Conservation (phyloP, 306 rosid genomes). For the Hippophae tibetana region DNA sequence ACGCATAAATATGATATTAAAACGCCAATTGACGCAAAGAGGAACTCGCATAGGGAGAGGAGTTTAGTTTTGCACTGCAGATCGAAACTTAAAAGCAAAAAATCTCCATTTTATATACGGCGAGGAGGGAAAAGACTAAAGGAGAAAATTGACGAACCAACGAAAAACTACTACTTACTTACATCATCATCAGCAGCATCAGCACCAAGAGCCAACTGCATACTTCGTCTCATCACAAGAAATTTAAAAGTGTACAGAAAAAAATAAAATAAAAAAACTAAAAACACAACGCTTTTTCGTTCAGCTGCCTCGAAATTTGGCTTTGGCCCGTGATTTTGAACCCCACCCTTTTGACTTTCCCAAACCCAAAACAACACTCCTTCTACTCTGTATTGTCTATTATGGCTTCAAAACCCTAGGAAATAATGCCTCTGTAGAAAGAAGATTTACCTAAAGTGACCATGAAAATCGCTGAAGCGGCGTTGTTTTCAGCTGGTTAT, state of each 20-base stretch:
- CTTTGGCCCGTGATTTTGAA: neutral
- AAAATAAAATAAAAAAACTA: constrained; percentile 1
- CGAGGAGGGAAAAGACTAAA: constrained; percentile 25
- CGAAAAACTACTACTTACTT: constrained; percentile 22
- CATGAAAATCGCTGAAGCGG: constrained; percentile 34
- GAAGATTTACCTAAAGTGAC: constrained; percentile 3
- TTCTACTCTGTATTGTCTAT: too few relatives aligned
- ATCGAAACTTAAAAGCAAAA: too few relatives aligned
- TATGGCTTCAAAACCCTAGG: constrained; percentile 6
- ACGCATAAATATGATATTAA: too few relatives aligned
- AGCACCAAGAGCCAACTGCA: too few relatives aligned
- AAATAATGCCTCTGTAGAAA: constrained; percentile 23
- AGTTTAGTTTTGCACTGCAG: too few relatives aligned
- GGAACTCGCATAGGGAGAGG: too few relatives aligned
- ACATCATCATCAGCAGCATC: neutral
- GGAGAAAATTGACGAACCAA: constrained; percentile 71
- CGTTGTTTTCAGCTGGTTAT: constrained; percentile 21
- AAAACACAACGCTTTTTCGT: neutral
- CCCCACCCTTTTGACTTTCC: too few relatives aligned
- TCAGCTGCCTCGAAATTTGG: neutral
- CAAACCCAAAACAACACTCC: too few relatives aligned
- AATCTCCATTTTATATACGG: constrained; percentile 20
- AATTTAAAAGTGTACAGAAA: neutral
- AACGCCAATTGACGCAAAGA: too few relatives aligned
- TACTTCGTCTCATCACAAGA: neutral